Evolutionary conservation across 2,329 filamentous ascomycete species (phyloP), one percentile per base, ranked within the genome.

Genomic region (Graphiopsis chlorocephala): DNA sequence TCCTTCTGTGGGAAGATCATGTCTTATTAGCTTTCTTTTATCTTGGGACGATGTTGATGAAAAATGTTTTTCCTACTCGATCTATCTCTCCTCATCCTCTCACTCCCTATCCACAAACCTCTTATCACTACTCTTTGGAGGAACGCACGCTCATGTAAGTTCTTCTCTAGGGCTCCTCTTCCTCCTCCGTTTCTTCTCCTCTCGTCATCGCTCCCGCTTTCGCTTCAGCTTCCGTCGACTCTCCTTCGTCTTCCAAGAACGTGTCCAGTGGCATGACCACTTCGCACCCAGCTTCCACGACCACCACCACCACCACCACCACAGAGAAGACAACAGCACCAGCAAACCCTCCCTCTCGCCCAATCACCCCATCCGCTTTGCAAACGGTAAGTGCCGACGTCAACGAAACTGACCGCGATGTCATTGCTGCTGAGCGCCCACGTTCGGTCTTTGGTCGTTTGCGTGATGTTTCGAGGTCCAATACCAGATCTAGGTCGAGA

Each of bases 61-160:
- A 61, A 11, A n/a, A 35, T 29, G 7, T 61, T 45, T 50, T 56
- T 35, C 58, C 45, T 61, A 62, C 59, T 60, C 35, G 45, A 56
- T 20, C 29, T 31, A 6, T 31, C 38, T 7, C 20, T 45, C 35
- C 58, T 58, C 50, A n/a, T 55, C 55, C 50, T 52, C 26, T 64
- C 56, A 58, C 38, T 42, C 50, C 17, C 28, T 23, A 61, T 58
- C 26, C 25, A 20, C 25, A n/a, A 26, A 55, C 28, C 4, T 23
- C 52, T 14, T n/a, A 33, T 64, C 57, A 42, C 50, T 42, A 38
- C 33, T 26, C 47, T 63, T 29, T 20, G 48, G 58, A 58, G 61
- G 64, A 62, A 71, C 61, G 64, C 67, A 69, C 67, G 71, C 71
- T 72, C 68, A 72, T 70, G 69, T 72, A 70, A 67, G 69, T 70